Base-by-base conservation (phyloP, 1,139 yeast genomes). In the Candida glucosophila region DNA sequence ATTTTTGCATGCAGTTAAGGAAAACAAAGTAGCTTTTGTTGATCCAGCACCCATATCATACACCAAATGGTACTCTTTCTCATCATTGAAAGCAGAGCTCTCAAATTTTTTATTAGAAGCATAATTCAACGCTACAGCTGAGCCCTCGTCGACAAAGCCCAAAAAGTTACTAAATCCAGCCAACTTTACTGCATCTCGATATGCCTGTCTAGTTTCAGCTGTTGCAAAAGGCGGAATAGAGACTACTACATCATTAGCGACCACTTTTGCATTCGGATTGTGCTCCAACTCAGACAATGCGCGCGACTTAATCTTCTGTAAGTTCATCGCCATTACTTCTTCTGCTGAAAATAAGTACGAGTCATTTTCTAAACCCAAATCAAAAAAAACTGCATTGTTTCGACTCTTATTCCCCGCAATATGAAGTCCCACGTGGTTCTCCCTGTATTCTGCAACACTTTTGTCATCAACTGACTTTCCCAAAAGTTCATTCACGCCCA, bases 31-130 rank as follows among this genome's bases (percentile, higher is more conserved):
- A 3, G 95, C 94, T 29, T 77, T 73, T 1, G 94, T 81, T 1
- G 93, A 77, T 1, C 95, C 94, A 3, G 95, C 92, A 26, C 99
- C 99, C 69, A 81, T 72, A 49, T 90, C 98, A 49, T 77, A 85
- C 17, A 92, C 68, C 28, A 86, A 49, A 43, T 81, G 83, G 43
- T 77, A 71, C 40, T 77, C 74, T 26, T 58, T 59, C 5, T 44
- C 47, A 22, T 44, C 54, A 27, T 63, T 58, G 32, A 44, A 52
- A 20, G 58, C 60, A 3, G 40, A 47, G 15, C 43, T 36, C 4
- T 60, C 64, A 19, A 64, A 53, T 11, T 62, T 63, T 27, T 69
- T 59, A 19, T 64, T 67, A 21, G 78, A 63, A 12, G 72, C 66
- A 47, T 74, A 86, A 46, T 86, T 85, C 25, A 83, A 58, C 1